Evolutionary conservation across 2,329 filamentous ascomycete genomes (phyloP).

Genomic region (Ophiostoma sp.): DNA sequence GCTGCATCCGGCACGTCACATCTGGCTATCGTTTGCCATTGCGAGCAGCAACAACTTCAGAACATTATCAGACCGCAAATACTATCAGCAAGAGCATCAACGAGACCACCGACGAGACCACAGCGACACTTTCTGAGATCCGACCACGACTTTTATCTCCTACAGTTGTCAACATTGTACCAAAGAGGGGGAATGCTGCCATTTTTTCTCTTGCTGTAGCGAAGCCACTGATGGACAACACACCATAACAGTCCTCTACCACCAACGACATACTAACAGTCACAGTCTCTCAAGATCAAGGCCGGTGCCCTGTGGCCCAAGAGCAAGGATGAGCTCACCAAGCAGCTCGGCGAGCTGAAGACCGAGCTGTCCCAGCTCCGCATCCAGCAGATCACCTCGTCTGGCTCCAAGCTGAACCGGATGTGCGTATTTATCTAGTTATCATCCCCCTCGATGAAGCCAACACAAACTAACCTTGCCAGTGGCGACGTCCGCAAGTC

Average conservation of each 20-base stretch:
- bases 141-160: not conserved
- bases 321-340: constrained; percentile 96
- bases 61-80: not conserved
- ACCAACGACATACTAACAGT: constrained; percentile 15
- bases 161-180: not conserved
- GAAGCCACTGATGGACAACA: not conserved
- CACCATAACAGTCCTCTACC: not conserved
- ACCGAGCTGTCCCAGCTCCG: constrained; percentile 91
- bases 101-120: not conserved
- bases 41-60: not conserved
- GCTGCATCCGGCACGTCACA: not conserved
- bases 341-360: constrained; percentile 94
- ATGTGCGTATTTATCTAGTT: constrained; percentile 59
- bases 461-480: constrained; percentile 28
- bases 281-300: constrained; percentile 73
- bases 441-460: not conserved
- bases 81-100: not conserved
- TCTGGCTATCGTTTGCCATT: not conserved
- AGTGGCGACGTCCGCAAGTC: constrained; percentile 99
- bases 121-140: no score
- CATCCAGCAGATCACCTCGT: constrained; percentile 97
- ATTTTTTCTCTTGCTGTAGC: constrained; percentile 29
- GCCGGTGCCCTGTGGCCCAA: constrained; percentile 95
- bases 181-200: constrained; percentile 12
- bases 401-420: constrained; percentile 92